phyloP scores from a whole-genome alignment of 345 rosid genomes.

The Dovyalis caffra region DNA sequence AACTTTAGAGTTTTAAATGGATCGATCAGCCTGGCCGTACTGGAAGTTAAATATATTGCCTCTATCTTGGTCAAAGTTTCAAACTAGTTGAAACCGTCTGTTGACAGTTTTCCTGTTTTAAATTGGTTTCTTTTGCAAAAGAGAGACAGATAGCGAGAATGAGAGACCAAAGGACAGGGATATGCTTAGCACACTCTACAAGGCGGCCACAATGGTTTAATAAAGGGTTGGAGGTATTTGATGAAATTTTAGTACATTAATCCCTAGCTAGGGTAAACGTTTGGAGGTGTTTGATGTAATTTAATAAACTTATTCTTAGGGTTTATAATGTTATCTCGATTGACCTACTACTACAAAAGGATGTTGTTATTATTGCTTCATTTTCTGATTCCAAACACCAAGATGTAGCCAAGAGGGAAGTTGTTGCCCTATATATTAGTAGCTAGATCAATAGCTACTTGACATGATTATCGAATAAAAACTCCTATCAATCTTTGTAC shows the following conservation, averaged over 20 bases:
- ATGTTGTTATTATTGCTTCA: not conserved
- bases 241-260: not conserved
- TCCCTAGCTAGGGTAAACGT: too few species aligned
- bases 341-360: not conserved
- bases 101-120: not conserved
- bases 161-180: not conserved
- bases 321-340: not conserved
- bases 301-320: not conserved
- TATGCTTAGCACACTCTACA: not conserved
- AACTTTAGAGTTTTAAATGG: not conserved
- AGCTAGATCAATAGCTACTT: too few species aligned
- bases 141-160: not conserved
- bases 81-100: not conserved
- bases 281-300: not conserved
- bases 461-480: too few species aligned
- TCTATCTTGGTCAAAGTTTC: not conserved
- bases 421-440: not conserved
- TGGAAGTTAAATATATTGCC: not conserved
- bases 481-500: too few species aligned
- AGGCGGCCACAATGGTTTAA: not conserved
- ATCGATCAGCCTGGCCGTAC: not conserved
- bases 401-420: conserved; percentile 7
- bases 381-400: conserved; percentile 4
- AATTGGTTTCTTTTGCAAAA: not conserved
- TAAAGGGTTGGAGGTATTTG: not conserved